A percentile compares a stretch with the other conserved stretches of the same genome.
Evolutionary conservation across 352 stramenopile species (phyloP).

Genomic region (Plasmopara viticola): DNA sequence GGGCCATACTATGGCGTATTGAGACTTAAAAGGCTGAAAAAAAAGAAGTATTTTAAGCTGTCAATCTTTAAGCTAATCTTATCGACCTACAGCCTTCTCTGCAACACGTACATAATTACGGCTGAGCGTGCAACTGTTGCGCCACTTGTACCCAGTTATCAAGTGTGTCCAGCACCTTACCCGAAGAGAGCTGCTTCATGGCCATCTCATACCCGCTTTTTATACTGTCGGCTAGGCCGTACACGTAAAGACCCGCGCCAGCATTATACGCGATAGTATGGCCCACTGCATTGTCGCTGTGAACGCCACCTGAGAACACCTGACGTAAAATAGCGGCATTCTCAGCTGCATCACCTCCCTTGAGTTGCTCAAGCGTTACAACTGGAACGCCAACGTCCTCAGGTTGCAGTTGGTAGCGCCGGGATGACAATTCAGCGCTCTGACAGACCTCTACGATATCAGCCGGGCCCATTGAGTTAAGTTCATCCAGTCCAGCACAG

Average conservation of each 20-base stretch:
- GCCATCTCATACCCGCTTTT: constrained; percentile 85
- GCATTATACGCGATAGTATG: constrained; percentile 98
- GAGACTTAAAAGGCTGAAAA: constrained; percentile 2
- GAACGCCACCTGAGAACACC: constrained; percentile 75
- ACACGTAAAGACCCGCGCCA: constrained; percentile 96
- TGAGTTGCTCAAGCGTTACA: constrained; percentile 92
- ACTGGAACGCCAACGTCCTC: constrained; percentile 84
- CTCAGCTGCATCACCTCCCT: constrained; percentile 91
- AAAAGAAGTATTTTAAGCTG: constrained; percentile 4
- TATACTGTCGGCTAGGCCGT: constrained; percentile 86
- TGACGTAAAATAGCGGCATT: constrained; percentile 92
- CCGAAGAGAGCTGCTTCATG: constrained; percentile 58
- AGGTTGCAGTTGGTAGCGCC: constrained; percentile 37
- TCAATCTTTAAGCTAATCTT: constrained; percentile 15
- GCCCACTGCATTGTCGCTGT: constrained; percentile 90
- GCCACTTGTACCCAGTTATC: constrained; percentile 60
- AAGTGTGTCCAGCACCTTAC: constrained; percentile 53
- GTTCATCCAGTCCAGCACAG: constrained; percentile 97
- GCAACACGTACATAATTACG: constrained; percentile 9
- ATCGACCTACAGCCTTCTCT: constrained; percentile 1
- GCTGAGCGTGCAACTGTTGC: constrained; percentile 36
- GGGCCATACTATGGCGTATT: constrained; percentile 12
- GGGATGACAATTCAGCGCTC: constrained; percentile 31
- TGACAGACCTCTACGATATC: constrained; percentile 76
- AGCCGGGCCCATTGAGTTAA: constrained; percentile 91